phyloP scores from a whole-genome alignment of 2,329 filamentous ascomycete genomes.

The Aureobasidium sp. region DNA sequence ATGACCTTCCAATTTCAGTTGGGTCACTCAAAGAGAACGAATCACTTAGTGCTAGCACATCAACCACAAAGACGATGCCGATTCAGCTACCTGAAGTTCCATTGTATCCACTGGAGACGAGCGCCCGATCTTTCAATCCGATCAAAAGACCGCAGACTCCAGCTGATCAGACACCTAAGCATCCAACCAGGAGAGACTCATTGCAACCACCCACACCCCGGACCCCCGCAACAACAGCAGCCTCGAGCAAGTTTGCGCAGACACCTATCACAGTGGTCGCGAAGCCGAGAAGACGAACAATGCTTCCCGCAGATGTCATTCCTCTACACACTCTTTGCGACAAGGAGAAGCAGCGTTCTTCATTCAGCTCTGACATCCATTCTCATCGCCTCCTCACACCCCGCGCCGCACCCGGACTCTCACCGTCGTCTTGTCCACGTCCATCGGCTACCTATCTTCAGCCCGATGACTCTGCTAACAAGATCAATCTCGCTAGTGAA shows the following conservation, averaged over 20 bases:
- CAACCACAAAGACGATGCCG: neutral
- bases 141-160: neutral
- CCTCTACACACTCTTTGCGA: neutral
- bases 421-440: neutral
- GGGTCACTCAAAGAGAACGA: constrained; percentile 28
- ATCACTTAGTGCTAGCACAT: constrained; percentile 20
- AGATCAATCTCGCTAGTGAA: neutral
- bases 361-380: neutral
- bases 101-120: neutral
- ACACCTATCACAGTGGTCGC: neutral
- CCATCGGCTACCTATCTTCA: neutral
- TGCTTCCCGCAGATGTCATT: neutral
- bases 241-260: neutral
- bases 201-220: neutral
- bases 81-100: neutral
- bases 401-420: neutral
- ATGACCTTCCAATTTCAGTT: constrained; percentile 14
- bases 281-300: neutral
- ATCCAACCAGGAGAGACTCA: neutral
- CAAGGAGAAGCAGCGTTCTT: neutral
- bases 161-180: neutral
- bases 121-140: neutral
- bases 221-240: neutral
- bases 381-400: neutral
- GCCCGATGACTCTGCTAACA: neutral